A percentile compares a stretch with the other conserved stretches of the same genome.
Conservation (phyloP, 768 basidiomycete species). For the Trametes meyenii region DNA sequence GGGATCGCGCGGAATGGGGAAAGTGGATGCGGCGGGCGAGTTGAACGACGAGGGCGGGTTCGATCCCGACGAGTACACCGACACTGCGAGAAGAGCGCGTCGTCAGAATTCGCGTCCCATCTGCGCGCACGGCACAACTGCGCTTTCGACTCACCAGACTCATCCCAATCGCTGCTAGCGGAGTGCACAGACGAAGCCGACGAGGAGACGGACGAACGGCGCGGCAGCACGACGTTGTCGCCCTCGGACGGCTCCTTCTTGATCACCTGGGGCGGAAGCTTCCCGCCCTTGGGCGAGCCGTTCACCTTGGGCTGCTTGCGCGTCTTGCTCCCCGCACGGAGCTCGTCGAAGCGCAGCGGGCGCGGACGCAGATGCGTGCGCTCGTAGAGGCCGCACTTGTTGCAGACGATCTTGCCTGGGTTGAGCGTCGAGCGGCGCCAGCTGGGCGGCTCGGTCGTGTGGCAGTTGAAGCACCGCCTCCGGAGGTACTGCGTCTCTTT, state of each 20-base stretch:
- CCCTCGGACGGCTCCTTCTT: constrained; percentile 63
- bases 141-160: constrained; percentile 55
- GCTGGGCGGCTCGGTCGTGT: constrained; percentile 86
- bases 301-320: constrained; percentile 53
- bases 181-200: constrained; percentile 57
- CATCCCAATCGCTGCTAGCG: constrained; percentile 81
- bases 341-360: constrained; percentile 85
- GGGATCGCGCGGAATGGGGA: constrained; percentile 58
- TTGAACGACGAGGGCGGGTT: constrained; percentile 66
- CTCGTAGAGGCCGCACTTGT: constrained; percentile 91
- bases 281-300: constrained; percentile 35
- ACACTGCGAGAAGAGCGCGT: constrained; percentile 31
- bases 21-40: constrained; percentile 62
- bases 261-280: constrained; percentile 41
- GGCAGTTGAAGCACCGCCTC: constrained; percentile 87
- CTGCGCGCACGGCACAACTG: neutral
- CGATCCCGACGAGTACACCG: constrained; percentile 57
- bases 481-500: constrained; percentile 93
- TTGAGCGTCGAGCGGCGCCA: constrained; percentile 89
- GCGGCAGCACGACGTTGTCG: constrained; percentile 44
- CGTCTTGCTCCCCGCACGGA: constrained; percentile 84
- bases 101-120: neutral
- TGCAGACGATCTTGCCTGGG: constrained; percentile 92
- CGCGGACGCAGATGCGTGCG: constrained; percentile 84
- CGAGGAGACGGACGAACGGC: constrained; percentile 68